Evolutionary conservation across 2,329 filamentous ascomycete genomes (phyloP).

Genomic region (Lizonia empirigonia): DNA sequence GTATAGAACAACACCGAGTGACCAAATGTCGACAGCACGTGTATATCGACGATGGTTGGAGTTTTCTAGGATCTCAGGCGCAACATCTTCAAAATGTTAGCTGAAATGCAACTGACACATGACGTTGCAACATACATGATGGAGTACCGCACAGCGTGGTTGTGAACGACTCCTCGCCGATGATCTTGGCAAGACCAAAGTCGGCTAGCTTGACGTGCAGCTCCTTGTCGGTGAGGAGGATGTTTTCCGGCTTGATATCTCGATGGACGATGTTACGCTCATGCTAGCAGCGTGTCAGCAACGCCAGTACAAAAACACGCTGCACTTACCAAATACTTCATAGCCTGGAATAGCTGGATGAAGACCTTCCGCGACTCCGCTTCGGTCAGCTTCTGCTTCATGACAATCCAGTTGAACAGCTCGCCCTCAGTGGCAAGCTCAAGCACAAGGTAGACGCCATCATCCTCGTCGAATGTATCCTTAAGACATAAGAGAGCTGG

Average conservation of each 20-base stretch:
- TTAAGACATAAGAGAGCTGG: constrained; percentile 91
- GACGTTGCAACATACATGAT: constrained; percentile 62
- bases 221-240: constrained; percentile 83
- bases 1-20: constrained; percentile 94
- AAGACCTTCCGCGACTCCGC: constrained; percentile 85
- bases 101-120: background rate
- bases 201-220: constrained; percentile 90
- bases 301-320: background rate
- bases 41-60: constrained; percentile 85
- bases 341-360: constrained; percentile 85
- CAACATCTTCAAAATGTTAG: constrained; percentile 67
- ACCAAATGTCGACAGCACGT: constrained; percentile 95
- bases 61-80: constrained; percentile 90
- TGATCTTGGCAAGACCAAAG: constrained; percentile 97
- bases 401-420: constrained; percentile 92
- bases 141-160: constrained; percentile 97
- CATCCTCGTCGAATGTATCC: constrained; percentile 90
- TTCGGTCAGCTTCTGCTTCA: constrained; percentile 86
- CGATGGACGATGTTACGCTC: constrained; percentile 96
- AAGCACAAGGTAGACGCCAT: constrained; percentile 87
- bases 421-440: constrained; percentile 93
- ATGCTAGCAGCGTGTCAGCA: constrained; percentile 65
- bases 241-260: constrained; percentile 98
- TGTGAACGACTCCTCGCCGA: constrained; percentile 97
- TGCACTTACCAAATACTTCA: constrained; percentile 85